phyloP scores from a whole-genome alignment of 345 rosid genomes.

The Firmiana major region DNA sequence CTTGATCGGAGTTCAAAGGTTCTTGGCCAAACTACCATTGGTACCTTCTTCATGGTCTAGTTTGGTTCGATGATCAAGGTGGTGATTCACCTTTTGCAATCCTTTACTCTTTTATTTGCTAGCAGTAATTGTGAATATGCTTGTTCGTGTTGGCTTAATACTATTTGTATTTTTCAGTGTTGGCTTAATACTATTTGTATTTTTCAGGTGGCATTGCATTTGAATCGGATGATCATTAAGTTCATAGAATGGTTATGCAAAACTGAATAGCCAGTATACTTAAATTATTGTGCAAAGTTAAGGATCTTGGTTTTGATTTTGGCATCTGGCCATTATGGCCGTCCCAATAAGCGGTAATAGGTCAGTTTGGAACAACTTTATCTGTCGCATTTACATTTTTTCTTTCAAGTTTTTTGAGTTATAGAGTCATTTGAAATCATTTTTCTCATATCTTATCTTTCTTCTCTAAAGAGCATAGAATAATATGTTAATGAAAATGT shows the following conservation, averaged over 20 bases:
- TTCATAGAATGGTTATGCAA: neutral
- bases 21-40: constrained; percentile 71
- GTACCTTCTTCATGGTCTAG: constrained; percentile 44
- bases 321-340: neutral
- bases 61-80: constrained; percentile 25
- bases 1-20: constrained; percentile 76
- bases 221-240: constrained; percentile 1
- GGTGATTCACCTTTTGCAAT: neutral
- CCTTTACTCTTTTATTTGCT: neutral
- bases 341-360: neutral
- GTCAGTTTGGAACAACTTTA: neutral
- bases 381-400: neutral
- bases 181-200: neutral
- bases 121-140: neutral
- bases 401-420: neutral
- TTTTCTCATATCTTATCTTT: neutral
- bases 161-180: neutral
- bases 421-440: neutral
- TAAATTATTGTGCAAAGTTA: neutral
- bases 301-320: neutral
- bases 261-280: constrained; percentile 6
- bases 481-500: neutral
- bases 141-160: neutral
- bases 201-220: neutral
- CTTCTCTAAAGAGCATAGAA: neutral